These are phyloP conservation scores for Saururus chinensis DNA, from an alignment of 164 flowering plant genomes.

Conservation along the genomic window DNA sequence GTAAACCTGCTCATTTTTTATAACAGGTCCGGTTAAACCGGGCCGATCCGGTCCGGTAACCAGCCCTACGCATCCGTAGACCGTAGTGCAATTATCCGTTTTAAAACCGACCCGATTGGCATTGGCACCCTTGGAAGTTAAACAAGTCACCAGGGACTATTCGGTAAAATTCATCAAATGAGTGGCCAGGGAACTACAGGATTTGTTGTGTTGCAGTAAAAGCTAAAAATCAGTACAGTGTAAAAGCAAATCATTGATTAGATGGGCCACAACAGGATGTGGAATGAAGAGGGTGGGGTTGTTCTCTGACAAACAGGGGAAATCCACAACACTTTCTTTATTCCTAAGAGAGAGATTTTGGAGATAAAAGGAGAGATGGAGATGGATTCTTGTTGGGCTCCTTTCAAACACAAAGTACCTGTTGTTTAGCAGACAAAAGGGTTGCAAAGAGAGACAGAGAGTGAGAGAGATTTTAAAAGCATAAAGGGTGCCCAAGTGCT, in stretches of 20 bases:
- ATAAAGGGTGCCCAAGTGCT: conserved; percentile 1
- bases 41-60: too few relatives aligned
- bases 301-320: not conserved
- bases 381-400: conserved; percentile 25
- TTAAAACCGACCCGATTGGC: too few relatives aligned
- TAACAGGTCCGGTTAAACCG: too few relatives aligned
- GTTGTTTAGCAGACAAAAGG: conserved; percentile 29
- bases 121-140: too few relatives aligned
- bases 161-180: not conserved
- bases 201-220: not conserved
- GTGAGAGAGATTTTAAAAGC: conserved; percentile 7
- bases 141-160: not conserved
- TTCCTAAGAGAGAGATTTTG: not conserved
- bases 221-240: not conserved
- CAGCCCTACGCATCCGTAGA: too few relatives aligned
- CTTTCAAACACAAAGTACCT: conserved; percentile 27
- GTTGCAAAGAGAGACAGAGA: conserved; percentile 12
- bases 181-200: not conserved
- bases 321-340: not conserved
- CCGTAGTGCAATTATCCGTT: too few relatives aligned
- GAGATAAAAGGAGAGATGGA: conserved; percentile 18
- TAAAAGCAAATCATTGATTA: conserved; percentile 1
- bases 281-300: not conserved
- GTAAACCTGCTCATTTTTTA: too few relatives aligned
- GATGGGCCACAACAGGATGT: not conserved